Percentiles rank a stretch among this genome's conserved stretches.
Evolutionary conservation across 2,329 filamentous ascomycete genomes (phyloP).

Genomic region (Ophiocordyceps camponoti-floridani): DNA sequence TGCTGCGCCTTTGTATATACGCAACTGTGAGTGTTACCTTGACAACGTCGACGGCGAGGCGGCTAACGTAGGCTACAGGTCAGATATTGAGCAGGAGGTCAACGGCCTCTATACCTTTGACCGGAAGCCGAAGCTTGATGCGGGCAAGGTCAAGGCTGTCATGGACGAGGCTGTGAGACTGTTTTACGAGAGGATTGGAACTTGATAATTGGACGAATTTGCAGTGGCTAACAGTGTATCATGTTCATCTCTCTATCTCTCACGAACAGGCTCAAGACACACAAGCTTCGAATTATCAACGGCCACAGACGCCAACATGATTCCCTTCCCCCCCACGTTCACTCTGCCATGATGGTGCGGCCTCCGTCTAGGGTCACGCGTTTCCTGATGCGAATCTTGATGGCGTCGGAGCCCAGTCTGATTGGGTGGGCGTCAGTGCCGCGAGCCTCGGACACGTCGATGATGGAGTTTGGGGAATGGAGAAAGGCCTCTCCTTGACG

Average conservation of each 20-base stretch:
- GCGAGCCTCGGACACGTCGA: constrained; percentile 5
- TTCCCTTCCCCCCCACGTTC: background rate
- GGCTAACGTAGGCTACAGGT: constrained; percentile 3
- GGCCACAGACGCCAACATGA: too few relatives aligned
- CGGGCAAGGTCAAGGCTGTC: constrained; percentile 34
- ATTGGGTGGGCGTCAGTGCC: background rate
- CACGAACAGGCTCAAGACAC: too few relatives aligned
- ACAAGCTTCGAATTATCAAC: too few relatives aligned
- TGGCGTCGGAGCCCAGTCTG: constrained; percentile 13
- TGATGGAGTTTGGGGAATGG: constrained; percentile 25
- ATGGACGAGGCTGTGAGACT: constrained; percentile 31
- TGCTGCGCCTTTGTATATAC: constrained; percentile 49
- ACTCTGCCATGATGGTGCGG: constrained; percentile 22
- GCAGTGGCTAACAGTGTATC: background rate
- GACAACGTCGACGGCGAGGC: too few relatives aligned
- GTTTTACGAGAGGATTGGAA: constrained; percentile 20
- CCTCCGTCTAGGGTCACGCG: constrained; percentile 27
- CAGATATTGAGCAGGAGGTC: constrained; percentile 49
- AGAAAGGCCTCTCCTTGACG: constrained; percentile 26
- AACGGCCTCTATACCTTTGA: constrained; percentile 50
- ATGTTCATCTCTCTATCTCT: background rate
- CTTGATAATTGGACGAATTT: background rate
- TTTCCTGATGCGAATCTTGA: constrained; percentile 21
- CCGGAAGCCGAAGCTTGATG: constrained; percentile 41
- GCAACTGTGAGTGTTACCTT: constrained; percentile 22